A percentile compares a stretch with the other conserved stretches of the same genome.
Conservation (phyloP, 129 eudicot genomes). For the Saposhnikovia divaricata region DNA sequence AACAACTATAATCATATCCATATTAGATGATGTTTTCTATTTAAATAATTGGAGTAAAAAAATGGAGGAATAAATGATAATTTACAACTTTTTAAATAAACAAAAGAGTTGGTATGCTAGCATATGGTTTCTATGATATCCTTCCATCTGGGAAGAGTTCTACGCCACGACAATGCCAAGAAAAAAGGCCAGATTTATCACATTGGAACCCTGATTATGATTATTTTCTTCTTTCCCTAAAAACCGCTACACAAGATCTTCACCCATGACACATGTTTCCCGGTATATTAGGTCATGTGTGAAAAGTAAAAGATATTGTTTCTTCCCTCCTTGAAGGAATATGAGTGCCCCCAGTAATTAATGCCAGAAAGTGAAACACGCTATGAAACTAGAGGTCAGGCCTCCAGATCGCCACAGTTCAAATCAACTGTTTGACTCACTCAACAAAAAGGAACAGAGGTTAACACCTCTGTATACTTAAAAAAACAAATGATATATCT, state of each 20-base stretch:
- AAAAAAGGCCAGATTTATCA: not conserved
- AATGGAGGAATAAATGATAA: not conserved
- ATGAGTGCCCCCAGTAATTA: not conserved
- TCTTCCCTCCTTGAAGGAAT: not conserved
- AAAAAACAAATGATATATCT: not conserved
- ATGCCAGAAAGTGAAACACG: not conserved
- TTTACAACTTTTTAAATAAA: not conserved
- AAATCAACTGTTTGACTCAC: not conserved
- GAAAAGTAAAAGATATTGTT: too few relatives aligned
- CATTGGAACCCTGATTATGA: not conserved
- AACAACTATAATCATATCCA: not conserved
- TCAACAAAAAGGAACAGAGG: not conserved
- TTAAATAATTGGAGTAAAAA: not conserved
- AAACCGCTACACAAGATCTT: not conserved
- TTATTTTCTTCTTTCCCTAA: not conserved
- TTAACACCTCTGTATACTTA: not conserved
- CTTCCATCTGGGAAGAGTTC: not conserved
- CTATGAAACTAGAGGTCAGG: not conserved
- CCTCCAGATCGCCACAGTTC: not conserved
- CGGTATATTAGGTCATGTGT: not conserved
- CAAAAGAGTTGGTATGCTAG: not conserved
- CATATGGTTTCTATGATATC: not conserved
- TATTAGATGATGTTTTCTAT: too few relatives aligned
- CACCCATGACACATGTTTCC: not conserved
- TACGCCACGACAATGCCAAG: not conserved